A percentile compares a stretch with the other conserved stretches of the same genome.
These are phyloP conservation scores for Irpex sp. DNA, from an alignment of 1,284 basidiomycete genomes.

Conservation along the genomic window DNA sequence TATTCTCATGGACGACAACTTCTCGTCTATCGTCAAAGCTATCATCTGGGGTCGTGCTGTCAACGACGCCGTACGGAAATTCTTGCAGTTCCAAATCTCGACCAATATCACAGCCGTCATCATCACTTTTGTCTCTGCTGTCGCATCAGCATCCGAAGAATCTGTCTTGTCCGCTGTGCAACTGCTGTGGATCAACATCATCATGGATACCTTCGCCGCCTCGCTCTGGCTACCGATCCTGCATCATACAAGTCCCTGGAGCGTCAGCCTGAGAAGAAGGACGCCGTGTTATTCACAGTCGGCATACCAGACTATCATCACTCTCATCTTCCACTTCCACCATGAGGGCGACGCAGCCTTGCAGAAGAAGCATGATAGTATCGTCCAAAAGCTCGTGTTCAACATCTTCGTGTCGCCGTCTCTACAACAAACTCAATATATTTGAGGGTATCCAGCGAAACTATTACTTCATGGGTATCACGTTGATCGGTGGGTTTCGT, in stretches of 20 bases:
- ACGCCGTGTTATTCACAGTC: slow-evolving; percentile 82
- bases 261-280: slow-evolving; percentile 87
- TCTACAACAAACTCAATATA: slow-evolving; percentile 86
- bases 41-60: slow-evolving; percentile 99
- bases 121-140: slow-evolving; percentile 89
- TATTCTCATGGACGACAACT: slow-evolving; percentile 98
- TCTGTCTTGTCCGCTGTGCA: slow-evolving; percentile 93
- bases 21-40: slow-evolving; percentile 91
- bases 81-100: slow-evolving; percentile 96
- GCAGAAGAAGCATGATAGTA: slow-evolving; percentile 37
- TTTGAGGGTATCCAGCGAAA: slow-evolving; percentile 83
- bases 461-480: slow-evolving; percentile 85
- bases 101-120: slow-evolving; percentile 95
- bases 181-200: slow-evolving; percentile 94
- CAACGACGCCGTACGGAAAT: slow-evolving; percentile 96
- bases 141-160: slow-evolving; percentile 71
- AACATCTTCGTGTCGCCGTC: slow-evolving; percentile 91
- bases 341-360: slow-evolving; percentile 26
- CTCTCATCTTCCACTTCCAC: slow-evolving; percentile 85
- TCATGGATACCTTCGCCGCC: slow-evolving; percentile 98
- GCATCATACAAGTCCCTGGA: slow-evolving; percentile 79
- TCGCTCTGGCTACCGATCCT: slow-evolving; percentile 95
- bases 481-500: slow-evolving; percentile 61
- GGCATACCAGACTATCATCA: slow-evolving; percentile 80
- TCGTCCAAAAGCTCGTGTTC: slow-evolving; percentile 88